phyloP scores from a whole-genome alignment of 768 basidiomycete genomes.

The Calocybe cyanea region DNA sequence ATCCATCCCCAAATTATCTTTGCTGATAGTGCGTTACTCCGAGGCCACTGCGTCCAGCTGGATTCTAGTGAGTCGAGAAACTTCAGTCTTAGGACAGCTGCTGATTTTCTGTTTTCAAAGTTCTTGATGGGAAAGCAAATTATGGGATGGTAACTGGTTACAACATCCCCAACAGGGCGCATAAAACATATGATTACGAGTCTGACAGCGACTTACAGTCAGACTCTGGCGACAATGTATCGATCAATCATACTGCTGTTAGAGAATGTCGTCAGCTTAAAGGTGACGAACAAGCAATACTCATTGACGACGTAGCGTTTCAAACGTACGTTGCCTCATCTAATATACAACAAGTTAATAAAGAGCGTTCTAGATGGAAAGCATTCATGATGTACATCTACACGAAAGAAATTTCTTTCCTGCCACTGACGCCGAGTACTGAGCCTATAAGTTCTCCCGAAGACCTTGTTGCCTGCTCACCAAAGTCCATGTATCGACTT shows the following conservation, averaged over 20 bases:
- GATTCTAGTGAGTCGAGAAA: conserved; percentile 10
- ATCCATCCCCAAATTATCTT: conserved; percentile 15
- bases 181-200: conserved; percentile 14
- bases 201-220: conserved; percentile 21
- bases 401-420: conserved; percentile 28
- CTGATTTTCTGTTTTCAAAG: conserved; percentile 3
- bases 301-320: conserved; percentile 17
- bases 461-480: conserved; percentile 26
- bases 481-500: conserved; percentile 42
- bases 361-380: conserved; percentile 26
- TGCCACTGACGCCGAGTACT: conserved; percentile 18
- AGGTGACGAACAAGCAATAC: conserved; percentile 11
- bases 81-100: not conserved
- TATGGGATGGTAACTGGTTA: conserved; percentile 5
- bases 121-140: conserved; percentile 9
- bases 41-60: conserved; percentile 15
- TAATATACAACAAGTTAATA: conserved; percentile 1
- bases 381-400: conserved; percentile 37
- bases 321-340: conserved; percentile 13
- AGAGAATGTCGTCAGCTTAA: too few relatives aligned
- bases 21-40: conserved; percentile 13
- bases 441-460: conserved; percentile 8
- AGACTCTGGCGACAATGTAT: not conserved
- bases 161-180: not conserved
- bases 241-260: not conserved